Conservation (phyloP, 2,329 filamentous ascomycete genomes). For the Blastomyces emzantsi region DNA sequence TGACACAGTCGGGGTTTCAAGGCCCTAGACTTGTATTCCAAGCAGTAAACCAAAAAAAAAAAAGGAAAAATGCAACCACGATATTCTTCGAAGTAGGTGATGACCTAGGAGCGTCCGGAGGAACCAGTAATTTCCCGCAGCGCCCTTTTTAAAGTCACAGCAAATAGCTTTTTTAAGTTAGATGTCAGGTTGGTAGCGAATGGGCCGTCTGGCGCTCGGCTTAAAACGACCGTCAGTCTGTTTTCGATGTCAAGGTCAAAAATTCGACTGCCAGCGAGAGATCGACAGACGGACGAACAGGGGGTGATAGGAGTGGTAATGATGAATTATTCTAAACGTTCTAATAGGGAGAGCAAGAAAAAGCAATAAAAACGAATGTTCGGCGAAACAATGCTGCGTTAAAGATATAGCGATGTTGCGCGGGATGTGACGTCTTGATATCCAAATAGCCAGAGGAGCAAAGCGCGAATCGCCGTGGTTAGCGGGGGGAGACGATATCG, state of each 20-base stretch:
- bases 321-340: background rate
- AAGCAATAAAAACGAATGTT: background rate
- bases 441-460: background rate
- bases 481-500: slow-evolving; percentile 2
- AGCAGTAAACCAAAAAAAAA: background rate
- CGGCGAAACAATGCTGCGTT: background rate
- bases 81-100: background rate
- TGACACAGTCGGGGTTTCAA: background rate
- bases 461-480: background rate
- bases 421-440: background rate
- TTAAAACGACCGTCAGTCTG: too few relatives aligned
- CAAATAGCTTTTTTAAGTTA: background rate
- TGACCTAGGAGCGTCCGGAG: background rate
- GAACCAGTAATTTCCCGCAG: background rate
- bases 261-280: background rate
- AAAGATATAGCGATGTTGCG: background rate
- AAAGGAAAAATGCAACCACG: too few relatives aligned
- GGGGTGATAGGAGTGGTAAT: background rate
- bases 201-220: background rate
- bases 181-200: background rate
- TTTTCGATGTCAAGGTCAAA: background rate
- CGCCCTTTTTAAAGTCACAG: background rate
- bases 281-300: background rate
- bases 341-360: background rate
- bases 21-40: background rate